phyloP scores from a whole-genome alignment of 148 eudicot species.

The Rhododendron ovatum region DNA sequence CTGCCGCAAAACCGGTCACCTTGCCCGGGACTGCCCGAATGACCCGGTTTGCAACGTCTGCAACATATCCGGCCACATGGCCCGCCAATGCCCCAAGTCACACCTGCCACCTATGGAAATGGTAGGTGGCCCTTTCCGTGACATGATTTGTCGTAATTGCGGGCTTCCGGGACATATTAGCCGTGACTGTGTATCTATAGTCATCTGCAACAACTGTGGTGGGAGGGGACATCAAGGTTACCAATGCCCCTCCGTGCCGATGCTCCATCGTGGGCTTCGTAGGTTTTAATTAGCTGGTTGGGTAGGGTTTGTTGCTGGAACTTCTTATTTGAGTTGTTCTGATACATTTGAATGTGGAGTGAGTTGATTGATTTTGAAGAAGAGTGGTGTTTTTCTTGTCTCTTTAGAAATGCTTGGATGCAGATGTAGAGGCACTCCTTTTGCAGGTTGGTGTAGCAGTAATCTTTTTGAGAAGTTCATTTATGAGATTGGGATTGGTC shows the following conservation, averaged over 20 bases:
- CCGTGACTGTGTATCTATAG: conserved; percentile 37
- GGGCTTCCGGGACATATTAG: conserved; percentile 40
- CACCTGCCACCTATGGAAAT: conserved; percentile 13
- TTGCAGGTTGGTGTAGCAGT: not conserved
- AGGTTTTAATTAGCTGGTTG: conserved; percentile 18
- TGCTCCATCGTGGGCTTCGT: conserved; percentile 26
- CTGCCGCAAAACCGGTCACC: conserved; percentile 49
- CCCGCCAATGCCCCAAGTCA: conserved; percentile 41
- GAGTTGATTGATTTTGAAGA: not conserved
- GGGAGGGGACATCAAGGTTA: conserved; percentile 44
- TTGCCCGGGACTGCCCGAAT: conserved; percentile 46
- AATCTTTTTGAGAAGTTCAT: not conserved
- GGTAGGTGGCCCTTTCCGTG: conserved; percentile 29
- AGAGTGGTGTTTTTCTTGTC: not conserved
- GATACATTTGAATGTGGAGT: not conserved
- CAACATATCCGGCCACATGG: conserved; percentile 51
- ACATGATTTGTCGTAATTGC: conserved; percentile 41
- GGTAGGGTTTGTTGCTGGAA: not conserved
- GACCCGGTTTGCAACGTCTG: conserved; percentile 49
- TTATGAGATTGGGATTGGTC: not conserved
- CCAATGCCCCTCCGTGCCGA: conserved; percentile 39
- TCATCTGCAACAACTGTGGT: conserved; percentile 50
- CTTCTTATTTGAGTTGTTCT: not conserved
- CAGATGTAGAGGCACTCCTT: not conserved
- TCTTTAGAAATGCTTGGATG: conserved; percentile 3